These are phyloP conservation scores for Fraxinus latifolia DNA, from an alignment of 305 asterid species.

Conservation along the genomic window DNA sequence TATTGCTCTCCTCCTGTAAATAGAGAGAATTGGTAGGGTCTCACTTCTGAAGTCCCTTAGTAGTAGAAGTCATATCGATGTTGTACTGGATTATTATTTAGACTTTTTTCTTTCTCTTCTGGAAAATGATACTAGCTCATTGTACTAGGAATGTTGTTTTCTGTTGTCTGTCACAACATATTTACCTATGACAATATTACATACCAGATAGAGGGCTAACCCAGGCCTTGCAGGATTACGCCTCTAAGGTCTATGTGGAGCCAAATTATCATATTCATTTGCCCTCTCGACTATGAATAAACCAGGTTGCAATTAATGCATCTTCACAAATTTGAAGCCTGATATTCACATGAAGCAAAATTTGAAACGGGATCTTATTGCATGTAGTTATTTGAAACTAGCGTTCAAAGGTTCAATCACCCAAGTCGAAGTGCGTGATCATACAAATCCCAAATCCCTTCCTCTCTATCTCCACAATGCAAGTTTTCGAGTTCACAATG, in stretches of 20 bases:
- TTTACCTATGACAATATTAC: not conserved
- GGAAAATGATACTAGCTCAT: not conserved
- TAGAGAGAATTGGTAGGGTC: not conserved
- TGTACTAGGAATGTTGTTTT: not conserved
- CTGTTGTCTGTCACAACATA: not conserved
- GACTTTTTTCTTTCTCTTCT: not conserved
- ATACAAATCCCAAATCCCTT: not conserved
- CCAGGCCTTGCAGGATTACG: not conserved
- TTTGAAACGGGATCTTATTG: not conserved
- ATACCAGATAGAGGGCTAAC: not conserved
- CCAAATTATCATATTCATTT: not conserved
- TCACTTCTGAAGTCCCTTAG: not conserved
- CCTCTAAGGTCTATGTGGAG: not conserved
- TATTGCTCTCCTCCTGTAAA: not conserved
- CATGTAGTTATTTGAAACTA: not conserved
- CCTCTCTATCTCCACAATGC: not conserved
- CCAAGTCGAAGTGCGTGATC: not conserved
- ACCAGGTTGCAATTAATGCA: not conserved
- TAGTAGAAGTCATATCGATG: not conserved
- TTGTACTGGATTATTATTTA: not conserved
- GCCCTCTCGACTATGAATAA: not conserved
- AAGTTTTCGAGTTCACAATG: not conserved
- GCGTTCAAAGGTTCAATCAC: not conserved
- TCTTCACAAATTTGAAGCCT: not conserved
- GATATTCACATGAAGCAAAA: not conserved